Evolutionary conservation across 2,329 filamentous ascomycete species (phyloP), one percentile per base, ranked within the genome.

Genomic region (Xylariaceae sp.): DNA sequence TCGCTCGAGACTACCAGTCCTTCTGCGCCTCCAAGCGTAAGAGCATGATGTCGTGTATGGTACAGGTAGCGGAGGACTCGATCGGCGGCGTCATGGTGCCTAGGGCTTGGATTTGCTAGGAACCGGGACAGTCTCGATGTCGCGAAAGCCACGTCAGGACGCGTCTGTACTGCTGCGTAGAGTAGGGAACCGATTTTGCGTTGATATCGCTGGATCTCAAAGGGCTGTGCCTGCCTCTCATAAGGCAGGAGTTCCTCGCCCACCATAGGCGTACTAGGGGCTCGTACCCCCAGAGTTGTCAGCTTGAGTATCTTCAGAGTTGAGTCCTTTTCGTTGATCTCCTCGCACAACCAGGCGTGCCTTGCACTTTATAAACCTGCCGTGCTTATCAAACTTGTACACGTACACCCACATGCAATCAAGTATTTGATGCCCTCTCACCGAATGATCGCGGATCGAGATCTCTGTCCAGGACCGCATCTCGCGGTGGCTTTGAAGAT

Each of bases 1-100:
- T 47, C 20, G 16, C 40, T 47, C 1, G 36, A 10, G 6, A 43
- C 25, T 27, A 35, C 32, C 7, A 42, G 20, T 6, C 34, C 22
- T 8, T 40, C 17, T 23, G 12, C 21, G 6, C 17, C 8, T 27
- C 21, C 25, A 11, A 40, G 36, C 12, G 39, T 11, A 2, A 45
- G 16, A 6, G 42, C 21, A 19, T 25, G 14, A 17, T 35, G 6
- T 14, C 16, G 10, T 6, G 33, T 35, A 11, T 14, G 10, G 6
- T 35, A 6, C 6, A 4, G 25, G 20, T 41, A 41, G 1, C 10
- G 10, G 6, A 41, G 12, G 10, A 41, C 5, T 11, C 25, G 25
- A 14, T 41, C 39, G 3, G 39, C 39, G 0, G 25, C 39, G 11
- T 4, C 8, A 22, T 41, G 39, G 16, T 41, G 39, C 7, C n/a